Evolutionary conservation across 768 basidiomycete species (phyloP).

Genomic region (Asterophora lycoperdoides): DNA sequence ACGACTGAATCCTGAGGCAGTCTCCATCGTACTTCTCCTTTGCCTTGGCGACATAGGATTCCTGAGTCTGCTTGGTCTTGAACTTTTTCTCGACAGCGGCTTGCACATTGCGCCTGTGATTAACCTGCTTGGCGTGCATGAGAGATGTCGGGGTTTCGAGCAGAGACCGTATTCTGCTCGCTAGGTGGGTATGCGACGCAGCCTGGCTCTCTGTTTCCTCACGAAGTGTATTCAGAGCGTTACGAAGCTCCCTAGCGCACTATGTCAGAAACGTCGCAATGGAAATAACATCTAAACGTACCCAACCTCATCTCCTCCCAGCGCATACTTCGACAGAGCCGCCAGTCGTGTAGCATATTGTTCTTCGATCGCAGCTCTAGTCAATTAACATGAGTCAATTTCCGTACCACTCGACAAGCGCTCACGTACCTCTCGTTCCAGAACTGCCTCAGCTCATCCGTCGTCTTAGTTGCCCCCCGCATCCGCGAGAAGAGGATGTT

Average conservation of each 20-base stretch:
- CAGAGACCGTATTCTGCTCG: slow-evolving; percentile 64
- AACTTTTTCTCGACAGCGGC: slow-evolving; percentile 79
- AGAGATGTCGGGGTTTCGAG: slow-evolving; percentile 62
- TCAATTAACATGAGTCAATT: slow-evolving; percentile 6
- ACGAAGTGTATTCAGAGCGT: slow-evolving; percentile 74
- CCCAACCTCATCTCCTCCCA: slow-evolving; percentile 94
- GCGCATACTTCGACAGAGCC: slow-evolving; percentile 68
- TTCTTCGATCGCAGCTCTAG: slow-evolving; percentile 84
- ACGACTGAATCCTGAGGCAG: slow-evolving; percentile 84
- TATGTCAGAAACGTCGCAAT: slow-evolving; percentile 5
- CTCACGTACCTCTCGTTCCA: slow-evolving; percentile 86
- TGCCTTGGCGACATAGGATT: slow-evolving; percentile 80
- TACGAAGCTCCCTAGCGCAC: slow-evolving; percentile 67
- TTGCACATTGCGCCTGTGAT: slow-evolving; percentile 68
- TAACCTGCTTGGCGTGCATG: slow-evolving; percentile 61
- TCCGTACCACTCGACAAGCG: not conserved
- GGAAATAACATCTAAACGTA: slow-evolving; percentile 31
- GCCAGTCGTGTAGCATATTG: slow-evolving; percentile 84
- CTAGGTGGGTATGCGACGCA: slow-evolving; percentile 63
- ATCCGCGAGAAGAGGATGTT: slow-evolving; percentile 87
- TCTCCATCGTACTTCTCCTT: slow-evolving; percentile 88
- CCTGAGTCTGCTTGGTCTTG: slow-evolving; percentile 82
- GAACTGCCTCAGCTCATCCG: slow-evolving; percentile 82
- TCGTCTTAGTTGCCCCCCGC: slow-evolving; percentile 78
- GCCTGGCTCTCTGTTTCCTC: slow-evolving; percentile 83